These are phyloP conservation scores for Phytophthora cryptogea DNA, from an alignment of 352 stramenopile species.

Conservation along the genomic window DNA sequence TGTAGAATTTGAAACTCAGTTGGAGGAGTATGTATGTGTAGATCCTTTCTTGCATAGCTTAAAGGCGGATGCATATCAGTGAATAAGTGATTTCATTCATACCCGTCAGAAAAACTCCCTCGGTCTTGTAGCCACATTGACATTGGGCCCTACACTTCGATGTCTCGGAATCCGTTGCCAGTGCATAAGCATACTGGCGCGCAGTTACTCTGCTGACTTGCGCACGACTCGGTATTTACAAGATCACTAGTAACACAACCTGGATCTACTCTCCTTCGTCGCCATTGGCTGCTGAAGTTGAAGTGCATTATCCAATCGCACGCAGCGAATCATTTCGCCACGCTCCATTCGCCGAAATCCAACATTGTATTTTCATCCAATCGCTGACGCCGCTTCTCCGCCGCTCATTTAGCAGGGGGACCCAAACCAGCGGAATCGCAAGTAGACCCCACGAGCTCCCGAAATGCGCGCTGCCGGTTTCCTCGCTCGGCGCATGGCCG, in stretches of 20 bases:
- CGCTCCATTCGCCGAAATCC: slow-evolving; percentile 14
- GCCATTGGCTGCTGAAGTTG: slow-evolving; percentile 1
- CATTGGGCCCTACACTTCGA: too few relatives aligned
- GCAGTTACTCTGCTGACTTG: too few relatives aligned
- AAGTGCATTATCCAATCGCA: neutral
- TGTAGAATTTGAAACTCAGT: neutral
- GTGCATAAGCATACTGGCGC: too few relatives aligned
- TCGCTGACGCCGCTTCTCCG: slow-evolving; percentile 11
- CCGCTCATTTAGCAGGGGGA: slow-evolving; percentile 29
- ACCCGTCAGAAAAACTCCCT: too few relatives aligned
- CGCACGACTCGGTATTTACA: too few relatives aligned
- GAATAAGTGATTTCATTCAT: too few relatives aligned
- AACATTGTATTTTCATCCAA: slow-evolving; percentile 16
- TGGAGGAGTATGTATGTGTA: neutral
- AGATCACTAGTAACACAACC: too few relatives aligned
- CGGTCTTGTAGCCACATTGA: too few relatives aligned
- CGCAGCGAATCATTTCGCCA: neutral
- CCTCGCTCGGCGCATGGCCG: slow-evolving; percentile 57
- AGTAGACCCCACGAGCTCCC: neutral
- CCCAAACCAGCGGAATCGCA: slow-evolving; percentile 26
- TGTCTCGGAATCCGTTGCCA: too few relatives aligned
- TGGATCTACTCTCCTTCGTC: too few relatives aligned
- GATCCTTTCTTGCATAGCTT: too few relatives aligned
- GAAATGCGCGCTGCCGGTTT: slow-evolving; percentile 48
- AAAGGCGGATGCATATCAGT: too few relatives aligned